Percentiles rank a stretch among this genome's conserved stretches.
Evolutionary conservation across 371 early-diverging fungal genomes (phyloP).

Genomic region (Rhizomucor pusillus): DNA sequence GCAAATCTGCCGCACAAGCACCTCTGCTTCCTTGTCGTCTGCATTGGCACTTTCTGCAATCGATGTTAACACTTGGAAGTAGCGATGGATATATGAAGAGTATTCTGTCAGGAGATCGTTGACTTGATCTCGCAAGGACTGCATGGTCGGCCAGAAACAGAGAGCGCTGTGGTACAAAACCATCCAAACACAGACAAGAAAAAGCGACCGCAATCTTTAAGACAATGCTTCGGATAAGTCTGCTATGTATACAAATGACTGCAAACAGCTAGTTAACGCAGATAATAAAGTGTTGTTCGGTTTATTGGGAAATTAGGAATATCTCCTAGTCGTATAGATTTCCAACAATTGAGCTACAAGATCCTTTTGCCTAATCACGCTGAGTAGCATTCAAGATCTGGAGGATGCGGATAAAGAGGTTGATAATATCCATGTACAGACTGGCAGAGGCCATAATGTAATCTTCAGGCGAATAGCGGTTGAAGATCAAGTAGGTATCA

Average conservation of each 20-base stretch:
- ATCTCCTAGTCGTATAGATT: no score
- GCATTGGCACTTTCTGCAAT: conserved; percentile 29
- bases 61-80: conserved; percentile 27
- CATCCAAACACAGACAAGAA: no score
- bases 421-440: conserved; percentile 80
- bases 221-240: no score
- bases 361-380: conserved; percentile 14
- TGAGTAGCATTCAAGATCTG: conserved; percentile 47
- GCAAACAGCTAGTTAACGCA: no score
- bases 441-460: conserved; percentile 75
- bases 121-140: conserved; percentile 49
- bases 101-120: conserved; percentile 38
- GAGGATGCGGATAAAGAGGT: conserved; percentile 75
- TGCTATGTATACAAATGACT: no score
- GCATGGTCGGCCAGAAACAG: conserved; percentile 8
- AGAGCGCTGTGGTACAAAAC: no score
- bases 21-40: conserved; percentile 22
- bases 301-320: no score
- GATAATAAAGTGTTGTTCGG: no score
- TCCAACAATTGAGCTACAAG: no score
- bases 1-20: conserved; percentile 29
- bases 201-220: no score
- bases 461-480: conserved; percentile 71
- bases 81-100: conserved; percentile 27
- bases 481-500: conserved; percentile 71